Evolutionary conservation across 805 yeast genomes (phyloP).

Genomic region (Wickerhamiella parazyma): DNA sequence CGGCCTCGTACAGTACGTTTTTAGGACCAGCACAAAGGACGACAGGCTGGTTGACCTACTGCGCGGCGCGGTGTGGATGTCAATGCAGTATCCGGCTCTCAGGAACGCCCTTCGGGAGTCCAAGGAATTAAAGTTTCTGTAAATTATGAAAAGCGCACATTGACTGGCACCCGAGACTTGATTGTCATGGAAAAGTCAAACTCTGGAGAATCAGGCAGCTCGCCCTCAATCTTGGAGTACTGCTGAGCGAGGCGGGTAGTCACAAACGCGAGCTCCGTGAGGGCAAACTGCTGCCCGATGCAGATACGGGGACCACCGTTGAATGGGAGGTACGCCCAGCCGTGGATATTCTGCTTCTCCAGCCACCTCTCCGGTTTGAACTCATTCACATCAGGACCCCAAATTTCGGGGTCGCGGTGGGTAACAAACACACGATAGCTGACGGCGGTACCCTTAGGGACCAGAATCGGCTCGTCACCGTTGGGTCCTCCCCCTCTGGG

Average conservation of each 20-base stretch:
- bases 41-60: neutral
- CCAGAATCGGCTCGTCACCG: slow-evolving; percentile 24
- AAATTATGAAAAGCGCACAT: neutral
- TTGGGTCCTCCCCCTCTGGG: slow-evolving; percentile 36
- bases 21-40: neutral
- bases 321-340: slow-evolving; percentile 34
- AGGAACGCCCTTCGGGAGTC: neutral
- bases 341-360: slow-evolving; percentile 24
- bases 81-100: neutral
- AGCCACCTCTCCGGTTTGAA: slow-evolving; percentile 33
- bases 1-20: neutral
- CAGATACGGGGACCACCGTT: slow-evolving; percentile 37
- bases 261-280: slow-evolving; percentile 32
- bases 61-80: slow-evolving; percentile 22
- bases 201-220: neutral
- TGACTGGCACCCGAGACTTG: slow-evolving; percentile 1
- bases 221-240: slow-evolving; percentile 12
- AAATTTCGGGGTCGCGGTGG: slow-evolving; percentile 27
- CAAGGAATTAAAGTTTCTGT: slow-evolving; percentile 1
- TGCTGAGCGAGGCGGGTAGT: slow-evolving; percentile 27
- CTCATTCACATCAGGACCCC: slow-evolving; percentile 30
- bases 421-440: slow-evolving; percentile 28
- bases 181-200: slow-evolving; percentile 3
- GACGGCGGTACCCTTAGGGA: slow-evolving; percentile 29
- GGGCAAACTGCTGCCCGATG: slow-evolving; percentile 36